Evolutionary conservation across 2,329 filamentous ascomycete genomes (phyloP), one percentile per base, ranked within the genome.

Genomic region (Verticillium dahliae): DNA sequence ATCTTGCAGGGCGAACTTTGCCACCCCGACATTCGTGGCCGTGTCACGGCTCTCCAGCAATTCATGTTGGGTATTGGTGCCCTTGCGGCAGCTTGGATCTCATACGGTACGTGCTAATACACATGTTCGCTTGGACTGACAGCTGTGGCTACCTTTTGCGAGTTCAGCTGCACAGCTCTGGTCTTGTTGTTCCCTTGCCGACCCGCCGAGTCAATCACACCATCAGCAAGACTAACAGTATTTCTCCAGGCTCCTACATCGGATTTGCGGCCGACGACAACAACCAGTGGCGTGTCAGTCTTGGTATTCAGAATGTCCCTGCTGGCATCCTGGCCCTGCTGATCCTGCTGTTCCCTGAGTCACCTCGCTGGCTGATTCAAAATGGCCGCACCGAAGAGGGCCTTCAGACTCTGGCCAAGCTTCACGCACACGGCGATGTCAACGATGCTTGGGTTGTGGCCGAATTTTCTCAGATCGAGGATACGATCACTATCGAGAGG

Each of bases 61-160:
- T 92, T 93, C 70, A 93, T 93, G 90, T 72, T 93, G 57, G 90
- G 90, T 1, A 83, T 94, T 35, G 90, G 91, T 61, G 78, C 89
- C 11, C 81, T 95, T 1, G 76, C 87, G 14, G 90, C 91, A 0
- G 81, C 86, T 0, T 92, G 90, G 90, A 85, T 90, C 57, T 86
- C 85, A 0, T 94, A 87, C 64, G 90, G 45, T 50, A 50, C 45
- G 45, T 50, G n/a, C 4, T n/a, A 22, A 45, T 22, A 81, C 94
- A 1, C 5, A 3, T 4, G 35, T 3, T 9, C 35, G 13, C 35
- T 37, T 2, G 3, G 35, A 27, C 27, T 27, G 27, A 27, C 27
- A 4, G 27, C 27, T 27, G 27, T 27, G 27, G 27, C 27, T 27
- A 27, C 27, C 27, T 27, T 27, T 27, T 4, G 27, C 27, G 27